Conservation (phyloP, 345 rosid genomes). For the Salix exigua region DNA sequence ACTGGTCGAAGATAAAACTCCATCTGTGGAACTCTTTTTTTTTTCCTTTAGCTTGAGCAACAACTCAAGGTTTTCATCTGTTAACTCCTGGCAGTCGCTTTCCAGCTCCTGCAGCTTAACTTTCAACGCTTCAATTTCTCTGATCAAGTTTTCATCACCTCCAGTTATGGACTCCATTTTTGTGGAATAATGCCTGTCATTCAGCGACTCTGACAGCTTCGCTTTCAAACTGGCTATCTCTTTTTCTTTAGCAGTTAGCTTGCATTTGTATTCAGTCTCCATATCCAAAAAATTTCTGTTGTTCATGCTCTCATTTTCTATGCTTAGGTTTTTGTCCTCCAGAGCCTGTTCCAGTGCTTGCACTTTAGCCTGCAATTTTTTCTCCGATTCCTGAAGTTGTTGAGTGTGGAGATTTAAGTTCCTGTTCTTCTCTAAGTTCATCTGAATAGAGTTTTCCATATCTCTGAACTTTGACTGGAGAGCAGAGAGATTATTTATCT, state of each 20-base stretch:
- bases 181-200: conserved; percentile 11
- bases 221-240: conserved; percentile 34
- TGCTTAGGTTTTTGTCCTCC: conserved; percentile 15
- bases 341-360: conserved; percentile 33
- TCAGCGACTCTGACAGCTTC: conserved; percentile 20
- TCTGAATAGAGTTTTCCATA: conserved; percentile 26
- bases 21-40: conserved; percentile 18
- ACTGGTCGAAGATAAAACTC: not conserved
- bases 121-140: conserved; percentile 40
- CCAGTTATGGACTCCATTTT: conserved; percentile 8
- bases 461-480: conserved; percentile 27
- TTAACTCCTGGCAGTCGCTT: conserved; percentile 55
- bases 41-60: conserved; percentile 41
- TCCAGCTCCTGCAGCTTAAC: conserved; percentile 51
- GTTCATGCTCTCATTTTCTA: conserved; percentile 6
- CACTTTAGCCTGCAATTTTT: conserved; percentile 30
- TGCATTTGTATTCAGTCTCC: conserved; percentile 23
- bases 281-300: conserved; percentile 4
- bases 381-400: conserved; percentile 36
- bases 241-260: conserved; percentile 33
- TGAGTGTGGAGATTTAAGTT: conserved; percentile 22
- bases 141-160: conserved; percentile 15
- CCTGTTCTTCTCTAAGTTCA: conserved; percentile 25
- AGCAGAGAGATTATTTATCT: conserved; percentile 31
- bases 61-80: conserved; percentile 59